Evolutionary conservation across 2,329 filamentous ascomycete species (phyloP).

Genomic region (Aspergillus niger): DNA sequence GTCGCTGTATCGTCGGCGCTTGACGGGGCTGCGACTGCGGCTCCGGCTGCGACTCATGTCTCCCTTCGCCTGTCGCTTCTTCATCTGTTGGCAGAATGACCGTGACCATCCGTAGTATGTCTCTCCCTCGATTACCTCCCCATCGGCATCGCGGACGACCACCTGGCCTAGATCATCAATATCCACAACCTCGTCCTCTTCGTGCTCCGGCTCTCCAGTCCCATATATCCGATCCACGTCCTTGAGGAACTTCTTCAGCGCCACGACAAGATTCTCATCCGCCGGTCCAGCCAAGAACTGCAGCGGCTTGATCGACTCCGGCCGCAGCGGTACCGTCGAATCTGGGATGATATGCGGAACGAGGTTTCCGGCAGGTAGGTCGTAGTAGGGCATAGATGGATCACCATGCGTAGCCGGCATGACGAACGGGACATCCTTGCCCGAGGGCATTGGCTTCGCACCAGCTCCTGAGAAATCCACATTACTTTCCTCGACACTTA

Average conservation of each 20-base stretch:
- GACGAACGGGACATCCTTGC: slow-evolving; percentile 61
- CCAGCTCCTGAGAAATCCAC: slow-evolving; percentile 33
- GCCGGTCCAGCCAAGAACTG: slow-evolving; percentile 70
- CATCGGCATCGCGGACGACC: slow-evolving; percentile 67
- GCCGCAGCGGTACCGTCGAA: slow-evolving; percentile 71
- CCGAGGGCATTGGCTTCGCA: slow-evolving; percentile 43
- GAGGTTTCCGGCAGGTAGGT: slow-evolving; percentile 79
- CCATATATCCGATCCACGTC: slow-evolving; percentile 71
- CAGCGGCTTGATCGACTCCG: slow-evolving; percentile 69
- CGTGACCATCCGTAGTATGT: slow-evolving; percentile 89
- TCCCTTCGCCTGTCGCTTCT: slow-evolving; percentile 43
- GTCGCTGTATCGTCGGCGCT: slow-evolving; percentile 44
- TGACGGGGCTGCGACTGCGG: slow-evolving; percentile 52
- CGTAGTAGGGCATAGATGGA: slow-evolving; percentile 71
- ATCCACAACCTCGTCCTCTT: slow-evolving; percentile 58
- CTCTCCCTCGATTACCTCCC: slow-evolving; percentile 65
- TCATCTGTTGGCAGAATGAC: slow-evolving; percentile 80
- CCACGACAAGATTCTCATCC: slow-evolving; percentile 64
- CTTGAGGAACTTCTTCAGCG: slow-evolving; percentile 69
- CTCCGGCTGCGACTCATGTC: slow-evolving; percentile 42
- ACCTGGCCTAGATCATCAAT: slow-evolving; percentile 75
- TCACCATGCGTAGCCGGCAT: slow-evolving; percentile 80
- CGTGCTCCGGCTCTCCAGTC: slow-evolving; percentile 45
- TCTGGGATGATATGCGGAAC: slow-evolving; percentile 77
- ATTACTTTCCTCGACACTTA: slow-evolving; percentile 28